phyloP scores from a whole-genome alignment of 202 grass and related monocot genomes.

The Hordeum pubiflorum region DNA sequence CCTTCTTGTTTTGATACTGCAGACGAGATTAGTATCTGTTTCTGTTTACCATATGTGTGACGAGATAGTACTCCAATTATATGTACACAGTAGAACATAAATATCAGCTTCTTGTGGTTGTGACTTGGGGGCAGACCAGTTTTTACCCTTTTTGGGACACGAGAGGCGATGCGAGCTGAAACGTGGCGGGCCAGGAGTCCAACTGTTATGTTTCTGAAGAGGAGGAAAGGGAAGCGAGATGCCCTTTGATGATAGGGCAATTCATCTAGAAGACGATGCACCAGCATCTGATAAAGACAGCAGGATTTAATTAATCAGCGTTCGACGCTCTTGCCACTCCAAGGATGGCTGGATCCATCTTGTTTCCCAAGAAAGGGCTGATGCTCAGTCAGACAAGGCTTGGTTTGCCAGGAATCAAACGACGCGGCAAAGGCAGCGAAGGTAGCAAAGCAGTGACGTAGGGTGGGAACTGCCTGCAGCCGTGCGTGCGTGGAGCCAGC shows the following conservation, averaged over 20 bases:
- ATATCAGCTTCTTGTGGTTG: background rate
- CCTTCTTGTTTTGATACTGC: too few relatives aligned
- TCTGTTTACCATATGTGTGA: too few relatives aligned
- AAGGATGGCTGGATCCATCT: background rate
- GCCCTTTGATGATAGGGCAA: background rate
- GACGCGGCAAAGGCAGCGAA: background rate
- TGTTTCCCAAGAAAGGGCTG: background rate
- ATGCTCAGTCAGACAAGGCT: background rate
- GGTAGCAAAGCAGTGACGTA: constrained; percentile 16
- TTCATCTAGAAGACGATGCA: background rate
- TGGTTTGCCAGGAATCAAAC: background rate
- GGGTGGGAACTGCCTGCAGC: background rate
- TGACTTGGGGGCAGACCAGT: background rate
- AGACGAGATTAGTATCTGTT: too few relatives aligned
- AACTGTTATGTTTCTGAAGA: background rate
- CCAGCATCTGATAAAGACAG: background rate
- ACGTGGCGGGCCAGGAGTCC: background rate
- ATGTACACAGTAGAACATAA: background rate
- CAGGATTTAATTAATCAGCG: background rate
- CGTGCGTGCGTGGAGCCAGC: background rate
- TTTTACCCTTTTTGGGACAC: background rate
- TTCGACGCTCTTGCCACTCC: background rate
- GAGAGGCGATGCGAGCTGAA: background rate
- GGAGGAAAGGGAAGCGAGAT: background rate
- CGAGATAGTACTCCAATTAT: background rate